Evolutionary conservation across 192 early-diverging fungal species (phyloP), one percentile per base, ranked within the genome.

Genomic region (Spizellomyces punctatus): DNA sequence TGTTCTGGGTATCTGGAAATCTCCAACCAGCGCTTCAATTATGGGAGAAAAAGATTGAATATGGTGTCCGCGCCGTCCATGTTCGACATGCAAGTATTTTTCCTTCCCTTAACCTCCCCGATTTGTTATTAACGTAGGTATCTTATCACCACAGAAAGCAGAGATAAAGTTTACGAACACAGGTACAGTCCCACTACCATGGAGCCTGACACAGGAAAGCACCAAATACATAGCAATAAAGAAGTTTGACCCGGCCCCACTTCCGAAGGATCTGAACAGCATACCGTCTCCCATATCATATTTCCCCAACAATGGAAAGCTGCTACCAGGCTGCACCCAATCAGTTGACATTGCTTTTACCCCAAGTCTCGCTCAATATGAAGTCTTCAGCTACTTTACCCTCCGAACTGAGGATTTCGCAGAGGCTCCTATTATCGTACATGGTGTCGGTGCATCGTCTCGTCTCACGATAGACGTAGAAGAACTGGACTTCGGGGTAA

Each of bases 161-260:
- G 69, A 79, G 46, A 64, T 87, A 52, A 78, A 76, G 58, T 82
- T 88, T 66, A 80, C 76, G 46, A 88, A 88, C 64, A 73, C 76
- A 17, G 83, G 75, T 6, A 58, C 74, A 21, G 63, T 68, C 22
- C 63, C 87, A 14, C 63, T 85, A 12, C 44, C 22, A 10, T 88
- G 87, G 87, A 64, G 59, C 0, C 54, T 88, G 12, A 47, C 75
- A 22, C 59, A 70, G 4, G 64, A 62, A 8, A 46, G 46, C 12
- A 73, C 74, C 7, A 66, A 50, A 16, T 79, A 75, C 60, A 43
- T 64, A 4, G 69, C 83, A 5, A 76, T 82, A 10, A 21, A 63
- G 6, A 74, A 73, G 49, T 86, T 80, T 56, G 67, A 76, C 44
- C 79, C 76, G 21, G 17, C n/a, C 43, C 71, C 78, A 10, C 63